Base-by-base conservation (phyloP, 1,284 basidiomycete species). In the Austroboletus niveus region DNA sequence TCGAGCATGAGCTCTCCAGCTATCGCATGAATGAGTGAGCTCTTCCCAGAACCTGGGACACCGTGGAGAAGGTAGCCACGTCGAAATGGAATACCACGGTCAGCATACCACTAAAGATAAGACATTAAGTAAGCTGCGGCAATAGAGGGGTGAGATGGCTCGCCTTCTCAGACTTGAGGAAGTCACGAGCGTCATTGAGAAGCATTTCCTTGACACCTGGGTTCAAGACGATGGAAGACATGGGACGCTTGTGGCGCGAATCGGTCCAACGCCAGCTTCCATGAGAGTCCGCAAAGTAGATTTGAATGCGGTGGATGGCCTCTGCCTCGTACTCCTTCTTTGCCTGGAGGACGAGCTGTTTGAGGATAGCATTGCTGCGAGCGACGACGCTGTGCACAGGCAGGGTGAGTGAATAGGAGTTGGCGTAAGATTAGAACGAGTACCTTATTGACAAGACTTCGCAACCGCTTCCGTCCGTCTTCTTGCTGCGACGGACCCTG, bases 151-250 rank as follows among this genome's bases (percentile, higher is more conserved):
- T 4, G 24, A 59, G 10, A 57, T 7, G 44, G 45, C 63, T 39
- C 49, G 80, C 87, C 79, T 89, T 88, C 68, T 90, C 87, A 53
- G 83, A 86, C 59, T 79, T 81, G 56, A 92, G 76, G 68, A 92
- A 92, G 68, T 92, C 89, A 55, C 82, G 79, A n/a, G 88, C 81
- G 55, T 92, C 89, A 29, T 81, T 75, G 9, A 92, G 70, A 9
- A 92, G 75, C 85, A 89, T 89, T 69, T 91, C 89, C 70, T 92
- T 92, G 42, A 91, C 87, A 51, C 88, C 89, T 0, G 83, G 86
- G 60, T 89, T 87, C 52, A 91, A 76, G 10, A 91, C 88, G 60
- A 91, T 90, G 60, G 84, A 87, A 14, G 78, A 80, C 76, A 91
- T 80, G 14, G 89, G 88, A 29, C 88, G 80, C 69, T 90, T 90